Conservation (phyloP, 1,284 basidiomycete species). For the Boletellus sp. region DNA sequence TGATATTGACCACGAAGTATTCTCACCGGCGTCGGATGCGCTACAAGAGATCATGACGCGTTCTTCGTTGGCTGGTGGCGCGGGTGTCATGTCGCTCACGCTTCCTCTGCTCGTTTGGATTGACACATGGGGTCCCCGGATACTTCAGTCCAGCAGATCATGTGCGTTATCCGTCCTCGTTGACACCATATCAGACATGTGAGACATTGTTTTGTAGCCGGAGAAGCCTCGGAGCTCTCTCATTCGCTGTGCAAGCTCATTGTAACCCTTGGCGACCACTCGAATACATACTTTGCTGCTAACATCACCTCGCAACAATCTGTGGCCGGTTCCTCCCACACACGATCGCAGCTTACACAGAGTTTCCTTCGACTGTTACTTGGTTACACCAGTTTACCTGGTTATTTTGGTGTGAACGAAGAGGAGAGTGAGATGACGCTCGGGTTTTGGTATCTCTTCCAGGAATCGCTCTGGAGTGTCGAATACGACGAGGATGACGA, state of each 20-base stretch:
- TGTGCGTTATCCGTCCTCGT: slow-evolving; percentile 28
- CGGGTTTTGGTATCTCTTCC: slow-evolving; percentile 84
- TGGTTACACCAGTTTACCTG: slow-evolving; percentile 73
- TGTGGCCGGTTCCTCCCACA: slow-evolving; percentile 26
- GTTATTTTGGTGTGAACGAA: slow-evolving; percentile 77
- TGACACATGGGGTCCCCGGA: slow-evolving; percentile 48
- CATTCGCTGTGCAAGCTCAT: slow-evolving; percentile 78
- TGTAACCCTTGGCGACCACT: slow-evolving; percentile 80
- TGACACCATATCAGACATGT: neutral
- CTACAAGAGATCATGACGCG: slow-evolving; percentile 75
- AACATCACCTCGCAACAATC: slow-evolving; percentile 51
- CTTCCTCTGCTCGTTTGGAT: slow-evolving; percentile 81
- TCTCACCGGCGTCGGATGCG: slow-evolving; percentile 65
- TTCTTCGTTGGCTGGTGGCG: slow-evolving; percentile 69
- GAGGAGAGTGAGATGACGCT: slow-evolving; percentile 84
- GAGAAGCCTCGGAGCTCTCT: slow-evolving; percentile 51
- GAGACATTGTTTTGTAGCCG: slow-evolving; percentile 23
- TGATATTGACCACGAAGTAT: slow-evolving; percentile 47
- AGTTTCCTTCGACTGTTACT: slow-evolving; percentile 69
- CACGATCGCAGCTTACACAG: slow-evolving; percentile 57
- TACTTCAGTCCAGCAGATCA: slow-evolving; percentile 49
- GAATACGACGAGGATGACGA: slow-evolving; percentile 54
- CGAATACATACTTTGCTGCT: slow-evolving; percentile 72
- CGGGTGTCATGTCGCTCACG: slow-evolving; percentile 69
- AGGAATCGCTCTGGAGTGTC: slow-evolving; percentile 80